Percentiles rank a stretch among this genome's conserved stretches.
Evolutionary conservation across 108 stramenopile species (phyloP).

Genomic region (Cyclotella cryptica): DNA sequence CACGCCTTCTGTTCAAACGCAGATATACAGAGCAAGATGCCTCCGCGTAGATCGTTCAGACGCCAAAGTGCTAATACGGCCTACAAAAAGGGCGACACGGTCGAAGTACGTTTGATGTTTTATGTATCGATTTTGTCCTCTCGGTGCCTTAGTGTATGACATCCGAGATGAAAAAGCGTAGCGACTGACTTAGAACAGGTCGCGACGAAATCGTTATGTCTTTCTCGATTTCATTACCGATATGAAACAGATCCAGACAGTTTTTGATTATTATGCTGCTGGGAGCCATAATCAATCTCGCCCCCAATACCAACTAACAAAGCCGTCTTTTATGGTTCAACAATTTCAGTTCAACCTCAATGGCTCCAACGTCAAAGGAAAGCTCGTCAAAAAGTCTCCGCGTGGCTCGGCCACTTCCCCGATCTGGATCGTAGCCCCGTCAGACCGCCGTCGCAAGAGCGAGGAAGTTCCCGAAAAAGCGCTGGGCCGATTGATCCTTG

Average conservation of each 20-base stretch:
- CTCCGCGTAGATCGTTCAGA: slow-evolving; percentile 33
- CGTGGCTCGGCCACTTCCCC: slow-evolving; percentile 21
- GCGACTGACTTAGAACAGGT: neutral
- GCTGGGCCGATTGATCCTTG: slow-evolving; percentile 34
- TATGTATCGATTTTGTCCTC: neutral
- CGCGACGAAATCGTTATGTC: too few relatives aligned
- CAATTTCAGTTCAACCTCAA: slow-evolving; percentile 38
- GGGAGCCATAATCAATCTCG: neutral
- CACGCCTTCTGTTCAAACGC: too few relatives aligned
- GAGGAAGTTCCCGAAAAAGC: slow-evolving; percentile 43
- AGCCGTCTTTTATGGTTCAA: neutral
- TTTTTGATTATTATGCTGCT: slow-evolving; percentile 4
- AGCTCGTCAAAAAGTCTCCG: slow-evolving; percentile 35
- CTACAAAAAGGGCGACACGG: slow-evolving; percentile 48
- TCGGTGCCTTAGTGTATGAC: neutral
- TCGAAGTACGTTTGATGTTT: slow-evolving; percentile 37
- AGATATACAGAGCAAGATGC: neutral
- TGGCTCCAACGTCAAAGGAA: slow-evolving; percentile 45
- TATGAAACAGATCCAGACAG: too few relatives aligned
- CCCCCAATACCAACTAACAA: neutral
- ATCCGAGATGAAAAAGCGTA: neutral
- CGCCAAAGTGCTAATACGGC: slow-evolving; percentile 8
- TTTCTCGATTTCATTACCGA: too few relatives aligned
- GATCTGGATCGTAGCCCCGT: slow-evolving; percentile 42
- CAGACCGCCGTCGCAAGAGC: slow-evolving; percentile 44